Conservation (phyloP, 2,329 filamentous ascomycete genomes). For the Fusarium sp. region DNA sequence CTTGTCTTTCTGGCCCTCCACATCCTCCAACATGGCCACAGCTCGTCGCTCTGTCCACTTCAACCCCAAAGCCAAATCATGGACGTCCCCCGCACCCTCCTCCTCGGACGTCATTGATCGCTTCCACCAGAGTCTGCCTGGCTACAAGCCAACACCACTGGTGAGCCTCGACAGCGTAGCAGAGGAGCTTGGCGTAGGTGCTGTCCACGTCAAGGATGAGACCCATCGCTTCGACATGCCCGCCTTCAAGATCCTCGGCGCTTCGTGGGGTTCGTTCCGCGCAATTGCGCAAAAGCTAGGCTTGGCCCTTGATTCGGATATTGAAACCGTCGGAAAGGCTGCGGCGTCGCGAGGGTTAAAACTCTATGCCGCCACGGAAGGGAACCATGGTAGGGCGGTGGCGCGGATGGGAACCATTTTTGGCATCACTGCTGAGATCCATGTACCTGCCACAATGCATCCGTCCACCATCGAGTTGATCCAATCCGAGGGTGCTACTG, state of each 20-base stretch:
- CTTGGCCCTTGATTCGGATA: conserved; percentile 58
- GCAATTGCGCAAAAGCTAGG: conserved; percentile 65
- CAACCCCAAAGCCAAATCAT: conserved; percentile 42
- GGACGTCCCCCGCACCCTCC: conserved; percentile 23
- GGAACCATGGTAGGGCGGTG: conserved; percentile 83
- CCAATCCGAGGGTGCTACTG: conserved; percentile 72
- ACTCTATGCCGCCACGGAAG: conserved; percentile 79
- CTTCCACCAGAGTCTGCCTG: conserved; percentile 73
- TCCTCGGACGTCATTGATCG: conserved; percentile 34
- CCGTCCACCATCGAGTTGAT: conserved; percentile 69
- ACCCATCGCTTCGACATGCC: conserved; percentile 77
- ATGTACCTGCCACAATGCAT: conserved; percentile 74
- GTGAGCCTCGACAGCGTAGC: conserved; percentile 68
- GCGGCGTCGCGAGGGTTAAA: conserved; percentile 53
- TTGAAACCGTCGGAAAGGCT: conserved; percentile 60
- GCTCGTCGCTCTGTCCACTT: conserved; percentile 44
- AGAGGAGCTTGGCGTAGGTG: conserved; percentile 68
- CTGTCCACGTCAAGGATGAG: conserved; percentile 81
- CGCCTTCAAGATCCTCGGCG: conserved; percentile 85
- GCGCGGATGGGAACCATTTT: conserved; percentile 77
- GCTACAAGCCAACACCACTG: conserved; percentile 71
- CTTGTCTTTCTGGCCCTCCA: neutral
- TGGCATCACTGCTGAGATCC: conserved; percentile 69
- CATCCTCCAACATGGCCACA: conserved; percentile 30
- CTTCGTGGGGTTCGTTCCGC: conserved; percentile 79